A percentile compares a stretch with the other conserved stretches of the same genome.
Conservation (phyloP, 1,284 basidiomycete species). For the Hortiboletus rubellus region DNA sequence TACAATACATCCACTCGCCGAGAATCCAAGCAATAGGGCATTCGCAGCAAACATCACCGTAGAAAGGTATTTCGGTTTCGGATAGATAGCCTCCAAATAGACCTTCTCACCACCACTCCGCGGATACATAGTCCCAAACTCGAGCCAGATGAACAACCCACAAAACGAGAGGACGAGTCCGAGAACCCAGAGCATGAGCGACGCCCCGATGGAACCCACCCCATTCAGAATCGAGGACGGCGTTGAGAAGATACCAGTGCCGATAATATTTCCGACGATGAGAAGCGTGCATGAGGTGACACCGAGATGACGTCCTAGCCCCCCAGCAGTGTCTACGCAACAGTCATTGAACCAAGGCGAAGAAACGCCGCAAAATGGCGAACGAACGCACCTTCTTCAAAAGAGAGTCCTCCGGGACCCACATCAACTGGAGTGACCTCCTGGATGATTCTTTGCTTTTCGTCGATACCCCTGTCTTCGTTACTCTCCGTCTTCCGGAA, state of each 20-base stretch:
- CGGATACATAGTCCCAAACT: constrained; percentile 53
- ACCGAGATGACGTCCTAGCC: constrained; percentile 51
- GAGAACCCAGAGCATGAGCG: constrained; percentile 55
- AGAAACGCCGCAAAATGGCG: not conserved
- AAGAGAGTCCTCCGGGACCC: constrained; percentile 28
- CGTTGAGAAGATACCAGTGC: constrained; percentile 64
- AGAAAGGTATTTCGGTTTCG: constrained; percentile 44
- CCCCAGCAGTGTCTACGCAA: constrained; percentile 42
- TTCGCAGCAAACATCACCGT: constrained; percentile 50
- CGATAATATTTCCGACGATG: constrained; percentile 54
- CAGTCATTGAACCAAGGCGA: not conserved
- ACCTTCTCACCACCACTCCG: constrained; percentile 56
- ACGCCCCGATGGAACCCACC: constrained; percentile 52
- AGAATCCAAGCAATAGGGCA: constrained; percentile 51
- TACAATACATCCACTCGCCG: constrained; percentile 56
- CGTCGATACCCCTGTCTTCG: not conserved
- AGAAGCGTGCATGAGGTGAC: constrained; percentile 50
- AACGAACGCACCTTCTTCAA: constrained; percentile 27
- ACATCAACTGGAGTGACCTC: constrained; percentile 1
- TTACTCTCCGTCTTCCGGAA: not conserved
- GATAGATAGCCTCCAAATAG: constrained; percentile 52
- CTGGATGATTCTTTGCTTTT: not conserved
- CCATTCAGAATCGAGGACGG: constrained; percentile 54
- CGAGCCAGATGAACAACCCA: constrained; percentile 55
- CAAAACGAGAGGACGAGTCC: constrained; percentile 53